phyloP scores from a whole-genome alignment of 768 basidiomycete species.

The Leccinum boreale region DNA sequence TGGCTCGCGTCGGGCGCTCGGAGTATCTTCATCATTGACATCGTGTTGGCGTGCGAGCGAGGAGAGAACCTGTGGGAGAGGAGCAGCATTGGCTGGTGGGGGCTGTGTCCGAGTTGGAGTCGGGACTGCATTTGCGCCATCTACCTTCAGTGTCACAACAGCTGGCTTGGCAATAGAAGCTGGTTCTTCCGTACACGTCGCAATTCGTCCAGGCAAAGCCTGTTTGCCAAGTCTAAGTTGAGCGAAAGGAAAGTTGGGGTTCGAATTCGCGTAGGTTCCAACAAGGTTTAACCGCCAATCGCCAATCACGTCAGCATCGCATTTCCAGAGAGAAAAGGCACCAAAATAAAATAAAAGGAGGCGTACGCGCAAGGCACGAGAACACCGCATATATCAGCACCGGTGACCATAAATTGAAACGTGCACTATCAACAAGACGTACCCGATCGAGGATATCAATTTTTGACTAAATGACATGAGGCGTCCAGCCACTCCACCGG shows the following conservation, averaged over 20 bases:
- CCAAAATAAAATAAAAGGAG: conserved; percentile 6
- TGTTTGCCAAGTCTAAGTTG: conserved; percentile 30
- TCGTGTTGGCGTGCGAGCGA: neutral
- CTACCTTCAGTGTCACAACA: conserved; percentile 1
- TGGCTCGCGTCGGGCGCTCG: conserved; percentile 10
- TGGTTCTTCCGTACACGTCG: neutral
- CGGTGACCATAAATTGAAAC: conserved; percentile 17
- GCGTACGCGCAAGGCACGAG: conserved; percentile 24
- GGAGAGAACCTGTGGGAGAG: neutral
- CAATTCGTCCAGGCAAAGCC: conserved; percentile 10
- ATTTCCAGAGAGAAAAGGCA: conserved; percentile 17
- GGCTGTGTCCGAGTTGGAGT: conserved; percentile 4
- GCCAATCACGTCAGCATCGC: conserved; percentile 25
- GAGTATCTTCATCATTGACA: neutral
- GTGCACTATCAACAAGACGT: conserved; percentile 29
- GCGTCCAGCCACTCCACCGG: conserved; percentile 42
- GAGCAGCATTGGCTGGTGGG: neutral
- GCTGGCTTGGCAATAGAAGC: neutral
- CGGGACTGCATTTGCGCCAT: neutral
- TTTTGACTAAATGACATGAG: conserved; percentile 50
- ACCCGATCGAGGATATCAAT: conserved; percentile 43
- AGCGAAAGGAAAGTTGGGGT: neutral
- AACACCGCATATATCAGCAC: conserved; percentile 22
- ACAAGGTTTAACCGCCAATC: conserved; percentile 23
- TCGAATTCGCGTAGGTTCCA: conserved; percentile 5